Evolutionary conservation across 768 basidiomycete genomes (phyloP).

Genomic region (Fomitopsis pulvina): DNA sequence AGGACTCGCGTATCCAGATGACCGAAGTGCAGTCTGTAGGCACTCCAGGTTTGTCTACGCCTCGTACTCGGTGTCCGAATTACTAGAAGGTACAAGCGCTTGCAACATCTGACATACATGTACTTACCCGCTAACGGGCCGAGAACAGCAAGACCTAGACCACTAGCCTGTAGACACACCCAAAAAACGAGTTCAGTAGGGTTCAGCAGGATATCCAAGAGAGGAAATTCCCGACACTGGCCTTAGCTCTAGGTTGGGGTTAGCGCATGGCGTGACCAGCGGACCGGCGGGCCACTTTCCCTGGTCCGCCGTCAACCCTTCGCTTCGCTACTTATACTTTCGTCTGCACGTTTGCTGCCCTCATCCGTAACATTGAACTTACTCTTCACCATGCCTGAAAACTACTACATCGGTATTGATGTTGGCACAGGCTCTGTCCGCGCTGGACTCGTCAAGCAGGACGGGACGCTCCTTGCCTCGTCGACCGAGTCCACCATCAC

Average conservation of each 20-base stretch:
- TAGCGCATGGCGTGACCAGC: neutral
- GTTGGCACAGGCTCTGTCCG: constrained; percentile 94
- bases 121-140: too few species aligned
- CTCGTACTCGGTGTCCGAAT: neutral
- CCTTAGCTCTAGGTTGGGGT: neutral
- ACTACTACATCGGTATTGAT: constrained; percentile 68
- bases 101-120: too few species aligned
- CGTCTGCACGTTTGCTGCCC: neutral
- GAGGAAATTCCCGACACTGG: constrained; percentile 1
- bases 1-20: too few species aligned
- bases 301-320: neutral
- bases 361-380: neutral
- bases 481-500: constrained; percentile 79
- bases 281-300: neutral
- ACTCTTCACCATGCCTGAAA: constrained; percentile 12
- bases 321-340: constrained; percentile 2
- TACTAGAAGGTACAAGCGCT: neutral
- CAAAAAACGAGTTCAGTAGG: too few species aligned
- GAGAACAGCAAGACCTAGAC: too few species aligned
- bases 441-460: constrained; percentile 66
- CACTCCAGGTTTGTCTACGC: too few species aligned
- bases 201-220: neutral
- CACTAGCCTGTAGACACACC: too few species aligned
- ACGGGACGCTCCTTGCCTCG: constrained; percentile 71
- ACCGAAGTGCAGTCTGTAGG: too few species aligned